Evolutionary conservation across 192 early-diverging fungal species (phyloP), one percentile per base, ranked within the genome.

Genomic region (Phlyctochytrium planicorne): DNA sequence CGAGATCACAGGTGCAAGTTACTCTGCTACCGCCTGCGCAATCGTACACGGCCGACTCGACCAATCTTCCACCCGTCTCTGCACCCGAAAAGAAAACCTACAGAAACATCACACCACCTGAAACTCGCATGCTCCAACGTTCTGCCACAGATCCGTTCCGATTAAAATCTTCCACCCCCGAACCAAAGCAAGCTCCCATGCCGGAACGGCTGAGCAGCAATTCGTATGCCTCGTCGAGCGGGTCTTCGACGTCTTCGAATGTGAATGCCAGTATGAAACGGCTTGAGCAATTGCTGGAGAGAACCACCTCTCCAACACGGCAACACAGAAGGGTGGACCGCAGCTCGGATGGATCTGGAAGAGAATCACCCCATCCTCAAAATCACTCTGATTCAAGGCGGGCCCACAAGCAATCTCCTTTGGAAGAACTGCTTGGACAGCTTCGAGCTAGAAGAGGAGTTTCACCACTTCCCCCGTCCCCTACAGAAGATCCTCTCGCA

Each of bases 281-380:
- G 55, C 55, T 57, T 4, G 55, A 57, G 55, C 55, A 24, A 10
- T 57, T 57, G 55, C 27, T 57, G 55, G 27, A 57, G 27, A 29
- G 27, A 29, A 29, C 55, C 40, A 47, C 40, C 40, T 14, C 6
- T 10, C 55, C 61, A 23, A 47, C 16, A 31, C 16, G 35, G 6
- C 61, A 31, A 36, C 24, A 6, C 4, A 14, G 30, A 12, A 35
- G 14, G 61, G 10, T 27, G 55, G 40, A 50, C 40, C 20, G 27
- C 12, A 27, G 55, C 6, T 57, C 55, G 55, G 55, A 47, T 47
- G 40, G 10, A 20, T 47, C 40, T 6, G 40, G 40, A 14, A 20
- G 40, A 20, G n/a, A n/a, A n/a, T n/a, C n/a, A n/a, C n/a, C n/a
- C n/a, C n/a, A n/a, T n/a, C n/a, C n/a, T n/a, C n/a, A n/a, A n/a